These are phyloP conservation scores for Termitomyces titanicus DNA, from an alignment of 768 basidiomycete genomes.

Conservation along the genomic window DNA sequence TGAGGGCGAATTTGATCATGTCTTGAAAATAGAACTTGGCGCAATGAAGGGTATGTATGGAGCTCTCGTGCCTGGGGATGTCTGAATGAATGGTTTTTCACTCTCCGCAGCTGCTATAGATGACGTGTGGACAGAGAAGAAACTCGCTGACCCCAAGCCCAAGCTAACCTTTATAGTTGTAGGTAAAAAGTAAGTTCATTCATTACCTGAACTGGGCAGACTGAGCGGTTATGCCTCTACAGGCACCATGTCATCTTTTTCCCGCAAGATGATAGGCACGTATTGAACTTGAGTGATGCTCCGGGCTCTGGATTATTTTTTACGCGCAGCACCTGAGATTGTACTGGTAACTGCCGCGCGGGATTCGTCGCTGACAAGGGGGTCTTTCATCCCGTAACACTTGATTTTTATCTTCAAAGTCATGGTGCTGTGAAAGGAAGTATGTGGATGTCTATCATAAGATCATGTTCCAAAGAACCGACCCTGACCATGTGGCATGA, in stretches of 20 bases:
- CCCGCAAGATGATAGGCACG: constrained; percentile 33
- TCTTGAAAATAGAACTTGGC: constrained; percentile 15
- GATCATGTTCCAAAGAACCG: not conserved
- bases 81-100: not conserved
- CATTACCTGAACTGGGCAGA: not conserved
- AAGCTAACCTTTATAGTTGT: constrained; percentile 58
- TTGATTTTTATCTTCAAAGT: constrained; percentile 60
- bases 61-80: not conserved
- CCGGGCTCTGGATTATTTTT: constrained; percentile 2
- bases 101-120: constrained; percentile 28
- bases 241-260: constrained; percentile 47
- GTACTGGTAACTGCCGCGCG: constrained; percentile 47
- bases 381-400: constrained; percentile 49
- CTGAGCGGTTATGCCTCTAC: not conserved
- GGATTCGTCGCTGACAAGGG: constrained; percentile 55
- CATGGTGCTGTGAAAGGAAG: constrained; percentile 49
- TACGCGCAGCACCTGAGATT: constrained; percentile 37
- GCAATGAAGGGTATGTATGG: constrained; percentile 10
- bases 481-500: not conserved
- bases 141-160: constrained; percentile 25
- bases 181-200: constrained; percentile 37
- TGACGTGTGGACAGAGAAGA: constrained; percentile 27
- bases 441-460: constrained; percentile 23
- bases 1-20: constrained; percentile 24
- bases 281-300: not conserved